A percentile compares a stretch with the other conserved stretches of the same genome.
These are phyloP conservation scores for Chytridium lagenaria DNA, from an alignment of 371 early-diverging fungal species.

Conservation along the genomic window DNA sequence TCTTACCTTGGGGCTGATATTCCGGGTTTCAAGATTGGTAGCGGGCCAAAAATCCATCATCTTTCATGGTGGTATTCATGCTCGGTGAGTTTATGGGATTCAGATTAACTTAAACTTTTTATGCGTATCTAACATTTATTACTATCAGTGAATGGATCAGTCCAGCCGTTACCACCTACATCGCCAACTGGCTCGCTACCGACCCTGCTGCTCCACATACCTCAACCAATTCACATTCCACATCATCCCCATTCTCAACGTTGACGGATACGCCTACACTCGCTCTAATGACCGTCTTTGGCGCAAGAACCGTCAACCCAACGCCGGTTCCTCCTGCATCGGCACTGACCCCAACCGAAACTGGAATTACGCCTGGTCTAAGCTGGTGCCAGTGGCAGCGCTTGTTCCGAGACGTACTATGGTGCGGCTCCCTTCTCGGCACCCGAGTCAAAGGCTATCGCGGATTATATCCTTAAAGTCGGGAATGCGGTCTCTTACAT, in stretches of 20 bases:
- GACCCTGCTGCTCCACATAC: conserved; percentile 20
- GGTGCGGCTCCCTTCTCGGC: conserved; percentile 17
- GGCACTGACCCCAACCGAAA: conserved; percentile 41
- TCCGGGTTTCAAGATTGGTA: conserved; percentile 32
- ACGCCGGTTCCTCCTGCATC: conserved; percentile 27
- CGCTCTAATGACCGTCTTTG: conserved; percentile 31
- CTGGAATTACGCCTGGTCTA: conserved; percentile 25
- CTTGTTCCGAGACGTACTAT: conserved; percentile 32
- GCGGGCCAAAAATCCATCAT: conserved; percentile 31
- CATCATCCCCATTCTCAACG: conserved; percentile 39
- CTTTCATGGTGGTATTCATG: conserved; percentile 45
- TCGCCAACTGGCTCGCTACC: conserved; percentile 9
- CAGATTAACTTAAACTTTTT: not conserved
- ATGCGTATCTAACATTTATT: not conserved
- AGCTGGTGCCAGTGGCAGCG: conserved; percentile 16
- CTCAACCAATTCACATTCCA: conserved; percentile 30
- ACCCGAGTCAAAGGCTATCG: conserved; percentile 30
- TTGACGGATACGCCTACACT: conserved; percentile 41
- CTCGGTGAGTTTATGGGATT: conserved; percentile 2
- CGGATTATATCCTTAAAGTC: conserved; percentile 36
- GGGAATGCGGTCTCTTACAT: conserved; percentile 42
- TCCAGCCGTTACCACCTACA: conserved; percentile 32
- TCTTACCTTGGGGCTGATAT: conserved; percentile 33
- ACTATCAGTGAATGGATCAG: conserved; percentile 44
- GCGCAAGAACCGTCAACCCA: conserved; percentile 40